Evolutionary conservation across 75 land plant species (phyloP), one percentile per base, ranked within the genome.

Genomic region (Picea sitchensis): DNA sequence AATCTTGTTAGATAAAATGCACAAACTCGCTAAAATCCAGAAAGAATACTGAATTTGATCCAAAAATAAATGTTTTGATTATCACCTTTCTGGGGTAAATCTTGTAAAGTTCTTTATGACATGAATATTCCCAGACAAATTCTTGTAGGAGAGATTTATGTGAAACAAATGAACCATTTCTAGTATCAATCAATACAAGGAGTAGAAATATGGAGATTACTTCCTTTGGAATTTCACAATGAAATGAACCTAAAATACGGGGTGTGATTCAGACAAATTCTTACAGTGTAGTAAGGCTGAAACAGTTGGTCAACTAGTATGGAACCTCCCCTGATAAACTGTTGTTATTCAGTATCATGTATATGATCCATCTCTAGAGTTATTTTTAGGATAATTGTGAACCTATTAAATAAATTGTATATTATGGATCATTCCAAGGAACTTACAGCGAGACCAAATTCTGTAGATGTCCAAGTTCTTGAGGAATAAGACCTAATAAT

Each of bases 131-230:
- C 99, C 99, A 44, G 75, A 79, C 2, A 97, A 87, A 65, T 97
- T 87, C 83, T 97, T 97, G 68, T 90, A 91, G 15, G 99, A 97
- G 4, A 97, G 84, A 77, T 97, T 95, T 75, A 92, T 96, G 89
- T 54, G 7, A 65, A 72, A 6, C 47, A 64, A 30, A 41, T 62
- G 58, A 41, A 56, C 18, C 58, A 15, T 75, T 65, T 1, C 76
- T 54, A 78, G 56, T 26, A 78, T 8, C 0, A 84, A 83, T 73
- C 14, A 82, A 59, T 20, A 36, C 5, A 67, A 20, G 32, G 7
- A 69, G 0, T 18, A 5, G 14, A 69, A 69, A 6, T 36, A 30
- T 31, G 14, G 2, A 69, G 4, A 69, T 34, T 69, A 51, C 11
- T 1, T 17, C 73, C 20, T 69, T 32, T 38, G 6, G 9, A 38